Evolutionary conservation across 2,329 filamentous ascomycete genomes (phyloP).

Genomic region (Colletotrichum filicis): DNA sequence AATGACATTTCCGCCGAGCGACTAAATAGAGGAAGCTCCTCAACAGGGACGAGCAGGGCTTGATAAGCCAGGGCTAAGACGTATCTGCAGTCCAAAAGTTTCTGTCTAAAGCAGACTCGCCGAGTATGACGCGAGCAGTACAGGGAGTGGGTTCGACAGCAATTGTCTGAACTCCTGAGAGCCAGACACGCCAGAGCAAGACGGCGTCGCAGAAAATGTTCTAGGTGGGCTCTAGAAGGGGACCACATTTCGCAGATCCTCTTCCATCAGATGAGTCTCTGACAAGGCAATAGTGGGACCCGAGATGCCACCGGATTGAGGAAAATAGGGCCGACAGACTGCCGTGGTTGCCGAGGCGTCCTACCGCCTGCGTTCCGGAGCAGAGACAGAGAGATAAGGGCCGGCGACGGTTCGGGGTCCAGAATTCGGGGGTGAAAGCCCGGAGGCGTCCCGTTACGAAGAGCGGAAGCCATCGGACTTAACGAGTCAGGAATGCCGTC

Average conservation of each 20-base stretch:
- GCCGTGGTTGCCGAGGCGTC: conserved; percentile 13
- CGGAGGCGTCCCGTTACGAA: conserved; percentile 24
- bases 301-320: conserved; percentile 1
- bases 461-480: conserved; percentile 3
- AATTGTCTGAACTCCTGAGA: not conserved
- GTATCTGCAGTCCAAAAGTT: not conserved
- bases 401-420: conserved; percentile 23
- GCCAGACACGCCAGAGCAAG: not conserved
- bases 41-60: not conserved
- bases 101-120: not conserved
- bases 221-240: conserved; percentile 24
- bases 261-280: not conserved
- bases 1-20: not conserved
- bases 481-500: conserved; percentile 13
- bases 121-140: conserved; percentile 7
- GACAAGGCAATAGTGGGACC: not conserved
- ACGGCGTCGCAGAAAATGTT: conserved; percentile 3
- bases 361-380: conserved; percentile 11
- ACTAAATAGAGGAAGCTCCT: not conserved
- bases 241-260: conserved; percentile 9
- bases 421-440: conserved; percentile 18
- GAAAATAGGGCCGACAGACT: conserved; percentile 30
- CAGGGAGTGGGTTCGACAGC: not conserved
- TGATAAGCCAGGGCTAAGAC: not conserved
- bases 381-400: not conserved